These are phyloP conservation scores for Dioszegia aurantiaca DNA, from an alignment of 768 basidiomycete genomes.

Conservation along the genomic window DNA sequence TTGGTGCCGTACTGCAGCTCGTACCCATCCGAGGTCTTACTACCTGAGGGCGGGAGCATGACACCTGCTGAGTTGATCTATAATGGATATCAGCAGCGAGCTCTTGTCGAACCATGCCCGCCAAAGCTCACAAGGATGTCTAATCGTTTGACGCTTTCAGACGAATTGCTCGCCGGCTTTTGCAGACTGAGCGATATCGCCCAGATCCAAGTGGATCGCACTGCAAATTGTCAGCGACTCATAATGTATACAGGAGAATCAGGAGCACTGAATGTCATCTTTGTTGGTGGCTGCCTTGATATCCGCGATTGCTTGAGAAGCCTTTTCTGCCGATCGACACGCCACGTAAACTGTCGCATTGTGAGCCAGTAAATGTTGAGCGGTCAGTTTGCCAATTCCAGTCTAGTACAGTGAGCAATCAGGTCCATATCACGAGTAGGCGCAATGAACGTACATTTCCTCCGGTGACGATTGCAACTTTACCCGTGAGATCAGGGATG, in stretches of 20 bases:
- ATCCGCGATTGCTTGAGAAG: constrained; percentile 27
- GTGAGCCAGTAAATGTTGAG: constrained; percentile 29
- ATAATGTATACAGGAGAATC: background rate
- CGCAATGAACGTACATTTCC: constrained; percentile 34
- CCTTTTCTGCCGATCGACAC: constrained; percentile 25
- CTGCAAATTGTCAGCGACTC: constrained; percentile 3
- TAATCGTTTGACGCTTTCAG: constrained; percentile 15
- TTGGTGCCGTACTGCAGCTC: constrained; percentile 44
- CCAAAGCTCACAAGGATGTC: constrained; percentile 35
- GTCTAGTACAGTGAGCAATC: constrained; percentile 10
- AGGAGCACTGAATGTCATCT: background rate
- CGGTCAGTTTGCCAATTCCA: constrained; percentile 5
- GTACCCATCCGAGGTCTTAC: constrained; percentile 36
- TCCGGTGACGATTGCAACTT: constrained; percentile 35
- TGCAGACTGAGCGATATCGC: constrained; percentile 31
- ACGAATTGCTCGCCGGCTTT: constrained; percentile 25
- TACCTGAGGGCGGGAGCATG: background rate
- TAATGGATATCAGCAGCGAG: no score
- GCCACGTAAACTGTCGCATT: constrained; percentile 40
- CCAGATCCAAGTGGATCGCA: constrained; percentile 35
- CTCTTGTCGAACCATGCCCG: background rate
- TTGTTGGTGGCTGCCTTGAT: constrained; percentile 19
- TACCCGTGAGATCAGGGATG: background rate
- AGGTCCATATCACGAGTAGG: background rate
- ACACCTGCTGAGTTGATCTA: constrained; percentile 16